Percentiles rank a stretch among this genome's conserved stretches.
Conservation (phyloP, 1,284 basidiomycete genomes). For the Sporisorium scitamineum region DNA sequence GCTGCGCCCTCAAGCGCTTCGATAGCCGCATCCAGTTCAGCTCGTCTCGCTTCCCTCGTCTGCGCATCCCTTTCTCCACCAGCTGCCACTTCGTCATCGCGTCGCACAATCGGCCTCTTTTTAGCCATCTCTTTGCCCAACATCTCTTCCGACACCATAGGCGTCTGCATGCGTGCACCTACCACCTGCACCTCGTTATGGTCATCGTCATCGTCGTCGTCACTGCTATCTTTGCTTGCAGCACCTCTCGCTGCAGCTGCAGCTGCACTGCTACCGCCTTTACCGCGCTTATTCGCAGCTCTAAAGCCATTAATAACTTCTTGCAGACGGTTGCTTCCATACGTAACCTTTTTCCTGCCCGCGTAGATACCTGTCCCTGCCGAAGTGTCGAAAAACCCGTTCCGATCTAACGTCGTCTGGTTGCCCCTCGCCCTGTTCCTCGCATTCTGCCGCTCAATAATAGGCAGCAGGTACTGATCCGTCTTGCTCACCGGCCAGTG, state of each 20-base stretch:
- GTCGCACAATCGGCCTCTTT: constrained; percentile 46
- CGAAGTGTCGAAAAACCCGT: constrained; percentile 72
- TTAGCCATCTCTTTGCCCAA: constrained; percentile 61
- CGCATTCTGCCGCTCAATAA: constrained; percentile 77
- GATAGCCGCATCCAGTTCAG: constrained; percentile 48
- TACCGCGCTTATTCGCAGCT: constrained; percentile 27
- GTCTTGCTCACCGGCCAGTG: constrained; percentile 88
- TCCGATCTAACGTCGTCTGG: constrained; percentile 74
- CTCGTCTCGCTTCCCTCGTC: constrained; percentile 8
- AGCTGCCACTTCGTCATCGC: constrained; percentile 14
- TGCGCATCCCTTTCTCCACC: background rate
- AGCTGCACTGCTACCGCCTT: constrained; percentile 1
- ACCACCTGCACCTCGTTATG: constrained; percentile 43
- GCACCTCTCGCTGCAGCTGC: background rate
- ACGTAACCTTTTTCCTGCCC: constrained; percentile 82
- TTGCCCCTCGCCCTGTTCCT: constrained; percentile 65
- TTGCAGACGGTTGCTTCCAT: constrained; percentile 86
- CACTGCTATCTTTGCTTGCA: constrained; percentile 10
- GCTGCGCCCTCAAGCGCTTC: constrained; percentile 40
- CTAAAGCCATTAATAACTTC: constrained; percentile 84
- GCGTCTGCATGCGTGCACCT: constrained; percentile 29
- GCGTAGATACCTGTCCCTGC: constrained; percentile 75
- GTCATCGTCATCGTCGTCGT: constrained; percentile 19
- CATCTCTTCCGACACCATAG: constrained; percentile 48
- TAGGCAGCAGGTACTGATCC: constrained; percentile 90